Conservation (phyloP, 1,284 basidiomycete species). For the Fomitopsis betulina region DNA sequence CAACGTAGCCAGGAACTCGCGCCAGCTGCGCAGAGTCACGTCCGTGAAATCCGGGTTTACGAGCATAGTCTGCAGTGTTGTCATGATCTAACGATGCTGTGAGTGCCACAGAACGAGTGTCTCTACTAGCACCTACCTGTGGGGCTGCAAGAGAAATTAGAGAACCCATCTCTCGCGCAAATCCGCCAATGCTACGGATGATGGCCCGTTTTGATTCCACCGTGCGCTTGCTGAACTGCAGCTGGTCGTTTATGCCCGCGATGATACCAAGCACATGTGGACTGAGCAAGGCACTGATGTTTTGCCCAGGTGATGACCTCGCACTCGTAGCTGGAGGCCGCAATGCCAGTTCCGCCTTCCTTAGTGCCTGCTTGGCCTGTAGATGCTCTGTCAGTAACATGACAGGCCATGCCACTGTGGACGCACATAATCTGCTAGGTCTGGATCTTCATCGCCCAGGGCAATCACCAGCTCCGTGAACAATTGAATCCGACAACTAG, state of each 20-base stretch:
- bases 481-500: conserved; percentile 61
- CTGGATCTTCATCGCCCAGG: conserved; percentile 62
- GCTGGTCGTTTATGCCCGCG: conserved; percentile 74
- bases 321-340: conserved; percentile 18
- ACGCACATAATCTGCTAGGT: conserved; percentile 41
- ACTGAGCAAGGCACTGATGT: conserved; percentile 55
- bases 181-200: conserved; percentile 73
- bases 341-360: conserved; percentile 47
- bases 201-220: conserved; percentile 67
- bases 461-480: conserved; percentile 73
- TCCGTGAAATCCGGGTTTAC: conserved; percentile 69
- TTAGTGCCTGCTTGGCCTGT: conserved; percentile 60
- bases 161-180: conserved; percentile 72
- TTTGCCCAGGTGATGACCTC: conserved; percentile 17
- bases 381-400: neutral
- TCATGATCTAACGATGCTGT: conserved; percentile 74
- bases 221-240: conserved; percentile 76
- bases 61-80: conserved; percentile 90
- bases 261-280: conserved; percentile 80
- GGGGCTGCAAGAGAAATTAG: conserved; percentile 74
- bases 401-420: neutral
- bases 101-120: neutral
- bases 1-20: conserved; percentile 72
- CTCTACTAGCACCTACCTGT: conserved; percentile 54
- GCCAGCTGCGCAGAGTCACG: conserved; percentile 82